A percentile compares a stretch with the other conserved stretches of the same genome.
phyloP scores from a whole-genome alignment of 768 basidiomycete species.

The Auricularia cornea region DNA sequence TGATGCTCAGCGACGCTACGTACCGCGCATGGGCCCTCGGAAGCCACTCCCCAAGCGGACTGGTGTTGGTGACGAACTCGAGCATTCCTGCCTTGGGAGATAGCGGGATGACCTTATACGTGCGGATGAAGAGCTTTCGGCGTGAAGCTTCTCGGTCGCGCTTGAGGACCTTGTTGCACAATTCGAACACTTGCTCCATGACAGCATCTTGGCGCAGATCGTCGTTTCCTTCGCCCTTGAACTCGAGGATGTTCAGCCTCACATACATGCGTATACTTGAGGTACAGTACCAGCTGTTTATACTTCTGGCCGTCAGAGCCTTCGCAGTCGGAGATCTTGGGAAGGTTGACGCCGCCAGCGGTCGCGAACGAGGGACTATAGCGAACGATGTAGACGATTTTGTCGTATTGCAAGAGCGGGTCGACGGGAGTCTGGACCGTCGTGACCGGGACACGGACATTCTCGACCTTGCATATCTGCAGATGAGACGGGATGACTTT shows the following conservation, averaged over 20 bases:
- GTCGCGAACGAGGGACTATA: conserved; percentile 53
- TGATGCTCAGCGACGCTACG: conserved; percentile 13
- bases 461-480: conserved; percentile 38
- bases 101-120: conserved; percentile 86
- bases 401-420: conserved; percentile 53
- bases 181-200: conserved; percentile 95
- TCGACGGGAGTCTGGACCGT: conserved; percentile 68
- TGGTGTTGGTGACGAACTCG: conserved; percentile 83
- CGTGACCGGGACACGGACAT: conserved; percentile 73
- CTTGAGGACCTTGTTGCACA: conserved; percentile 71
- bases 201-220: conserved; percentile 96
- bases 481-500: conserved; percentile 38
- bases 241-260: conserved; percentile 50
- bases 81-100: conserved; percentile 72
- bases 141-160: conserved; percentile 68
- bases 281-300: conserved; percentile 59
- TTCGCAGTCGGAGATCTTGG: conserved; percentile 69
- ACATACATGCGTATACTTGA: background rate
- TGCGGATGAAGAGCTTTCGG: conserved; percentile 65
- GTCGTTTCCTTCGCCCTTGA: conserved; percentile 85
- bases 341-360: conserved; percentile 73
- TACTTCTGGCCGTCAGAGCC: conserved; percentile 58
- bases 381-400: conserved; percentile 57
- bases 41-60: conserved; percentile 57
- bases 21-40: conserved; percentile 52